These are phyloP conservation scores for Trichosanthes truncata DNA, from an alignment of 306 rosid species.

Conservation along the genomic window DNA sequence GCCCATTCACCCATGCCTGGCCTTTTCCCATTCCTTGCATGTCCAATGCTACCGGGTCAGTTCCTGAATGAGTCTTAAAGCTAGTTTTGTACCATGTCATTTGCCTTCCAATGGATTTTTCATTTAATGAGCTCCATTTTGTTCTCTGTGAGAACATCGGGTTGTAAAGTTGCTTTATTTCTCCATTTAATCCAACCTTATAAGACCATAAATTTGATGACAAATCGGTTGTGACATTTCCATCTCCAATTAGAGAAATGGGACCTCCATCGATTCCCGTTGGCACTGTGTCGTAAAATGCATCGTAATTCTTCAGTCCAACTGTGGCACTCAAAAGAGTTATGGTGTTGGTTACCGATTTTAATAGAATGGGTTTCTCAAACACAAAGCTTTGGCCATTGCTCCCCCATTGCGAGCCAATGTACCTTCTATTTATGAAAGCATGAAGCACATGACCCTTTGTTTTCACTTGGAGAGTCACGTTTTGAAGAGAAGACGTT, in stretches of 20 bases:
- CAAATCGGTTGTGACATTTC: not conserved
- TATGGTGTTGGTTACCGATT: not conserved
- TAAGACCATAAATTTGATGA: slow-evolving; percentile 20
- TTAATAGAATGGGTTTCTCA: not conserved
- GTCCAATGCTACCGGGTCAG: not conserved
- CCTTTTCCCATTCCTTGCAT: slow-evolving; percentile 1
- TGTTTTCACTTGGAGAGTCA: not conserved
- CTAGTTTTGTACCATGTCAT: slow-evolving; percentile 14
- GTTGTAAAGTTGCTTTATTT: slow-evolving; percentile 18
- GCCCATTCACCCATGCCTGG: not conserved
- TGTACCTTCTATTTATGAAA: not conserved
- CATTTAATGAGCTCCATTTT: not conserved
- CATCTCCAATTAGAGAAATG: not conserved
- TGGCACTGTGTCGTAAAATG: not conserved
- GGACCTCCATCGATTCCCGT: not conserved
- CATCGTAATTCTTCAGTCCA: slow-evolving; percentile 12
- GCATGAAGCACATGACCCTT: not conserved
- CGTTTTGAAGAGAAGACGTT: not conserved
- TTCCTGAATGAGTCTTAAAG: not conserved
- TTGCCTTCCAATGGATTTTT: not conserved
- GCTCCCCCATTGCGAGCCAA: not conserved
- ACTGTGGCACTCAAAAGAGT: slow-evolving; percentile 2
- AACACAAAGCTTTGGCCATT: not conserved
- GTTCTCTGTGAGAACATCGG: slow-evolving; percentile 7
- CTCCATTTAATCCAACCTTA: slow-evolving; percentile 36